phyloP scores from a whole-genome alignment of 805 yeast genomes.

The Wickerhamomyces chaumierensis region DNA sequence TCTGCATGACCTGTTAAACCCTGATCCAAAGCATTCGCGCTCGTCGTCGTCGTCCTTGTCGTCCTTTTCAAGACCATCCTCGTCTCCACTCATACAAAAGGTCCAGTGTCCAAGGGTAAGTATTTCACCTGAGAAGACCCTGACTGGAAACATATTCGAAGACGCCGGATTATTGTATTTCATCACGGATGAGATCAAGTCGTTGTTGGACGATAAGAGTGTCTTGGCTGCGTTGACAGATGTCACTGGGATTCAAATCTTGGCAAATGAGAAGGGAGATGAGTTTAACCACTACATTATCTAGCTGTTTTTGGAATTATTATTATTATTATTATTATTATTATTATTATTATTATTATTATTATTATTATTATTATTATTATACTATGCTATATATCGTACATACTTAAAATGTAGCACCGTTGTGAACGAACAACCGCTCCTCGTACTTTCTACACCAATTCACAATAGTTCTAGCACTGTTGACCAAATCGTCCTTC shows the following conservation, averaged over 20 bases:
- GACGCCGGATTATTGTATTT: neutral
- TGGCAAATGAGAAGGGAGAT: too few species aligned
- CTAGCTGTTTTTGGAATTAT: too few species aligned
- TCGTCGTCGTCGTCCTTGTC: neutral
- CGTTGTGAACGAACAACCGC: constrained; percentile 63
- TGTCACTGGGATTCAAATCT: constrained; percentile 3
- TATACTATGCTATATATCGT: too few species aligned
- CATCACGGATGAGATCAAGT: constrained; percentile 5
- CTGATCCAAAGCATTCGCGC: neutral
- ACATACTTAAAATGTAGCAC: constrained; percentile 48
- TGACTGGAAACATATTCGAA: neutral
- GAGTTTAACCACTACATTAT: too few species aligned
- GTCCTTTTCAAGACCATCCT: neutral
- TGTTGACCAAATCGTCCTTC: constrained; percentile 43
- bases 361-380: too few species aligned
- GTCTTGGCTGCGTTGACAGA: constrained; percentile 4
- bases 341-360: too few species aligned
- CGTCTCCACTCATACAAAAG: too few species aligned
- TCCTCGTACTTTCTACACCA: constrained; percentile 73
- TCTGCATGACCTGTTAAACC: neutral
- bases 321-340: too few species aligned
- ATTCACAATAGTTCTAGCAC: constrained; percentile 51
- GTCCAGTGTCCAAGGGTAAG: too few species aligned
- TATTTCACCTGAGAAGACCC: too few species aligned
- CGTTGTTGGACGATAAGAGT: constrained; percentile 5